Evolutionary conservation across 2,329 filamentous ascomycete species (phyloP), one percentile per base, ranked within the genome.

Genomic region (Fusarium foetens): DNA sequence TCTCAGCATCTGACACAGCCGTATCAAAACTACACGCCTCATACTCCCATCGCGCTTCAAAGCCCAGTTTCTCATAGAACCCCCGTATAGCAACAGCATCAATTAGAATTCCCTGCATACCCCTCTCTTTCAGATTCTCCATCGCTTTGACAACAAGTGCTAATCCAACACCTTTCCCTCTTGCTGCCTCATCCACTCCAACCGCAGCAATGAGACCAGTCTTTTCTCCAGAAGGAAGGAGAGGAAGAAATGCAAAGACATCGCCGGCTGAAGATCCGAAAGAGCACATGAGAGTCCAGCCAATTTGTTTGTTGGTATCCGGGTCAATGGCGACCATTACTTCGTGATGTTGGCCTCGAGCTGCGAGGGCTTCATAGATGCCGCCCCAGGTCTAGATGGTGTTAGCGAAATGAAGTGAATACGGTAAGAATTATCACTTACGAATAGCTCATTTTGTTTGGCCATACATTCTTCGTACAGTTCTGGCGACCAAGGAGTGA

Each of bases 251-350:
- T 1, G 74, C 68, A 1, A 61, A 70, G 0, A 31, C 29, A 8
- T 68, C 42, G 13, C 51, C 41, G 0, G 66, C 41, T 3, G 69
- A 39, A 0, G 71, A 31, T 0, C 51, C 51, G 8, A 49, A 58
- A 2, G 74, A 75, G 43, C 68, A 75, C 74, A 77, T 77, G 1
- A 76, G 54, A 0, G 75, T 75, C 75, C 75, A 77, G 19, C 75
- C 75, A 12, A 77, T 66, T 25, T 77, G 75, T 16, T 63, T 64
- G 2, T 76, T 75, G 1, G 71, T 77, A 1, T 76, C 73, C 0
- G 75, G 66, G 4, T 77, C 73, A 3, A 76, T 71, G 8, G 75
- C 75, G 5, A 77, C 75, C 49, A 77, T 42, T 0, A 68, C 71
- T 59, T 77, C 63, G 3, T 74, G 53, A 5, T 75, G 63, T 19